Evolutionary conservation across 1,284 basidiomycete species (phyloP).

Genomic region (Pseudozyma hubeiensis): DNA sequence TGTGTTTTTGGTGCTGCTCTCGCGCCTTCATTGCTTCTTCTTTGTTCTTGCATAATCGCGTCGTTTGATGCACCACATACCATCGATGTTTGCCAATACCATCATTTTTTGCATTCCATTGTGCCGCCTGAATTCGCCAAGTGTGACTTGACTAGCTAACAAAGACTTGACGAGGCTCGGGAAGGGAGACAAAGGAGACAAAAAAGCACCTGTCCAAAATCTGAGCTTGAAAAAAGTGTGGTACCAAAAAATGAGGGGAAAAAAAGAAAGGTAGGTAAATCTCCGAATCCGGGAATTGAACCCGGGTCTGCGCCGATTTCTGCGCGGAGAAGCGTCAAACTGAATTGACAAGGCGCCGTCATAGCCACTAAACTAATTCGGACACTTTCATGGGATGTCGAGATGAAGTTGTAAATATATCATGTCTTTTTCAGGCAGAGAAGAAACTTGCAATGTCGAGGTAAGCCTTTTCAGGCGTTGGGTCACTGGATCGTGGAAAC

Average conservation of each 20-base stretch:
- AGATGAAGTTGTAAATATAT: neutral
- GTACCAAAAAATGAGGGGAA: neutral
- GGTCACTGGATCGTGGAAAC: neutral
- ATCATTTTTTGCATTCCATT: constrained; percentile 4
- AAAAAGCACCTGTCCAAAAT: neutral
- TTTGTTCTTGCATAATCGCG: constrained; percentile 23
- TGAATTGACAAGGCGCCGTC: constrained; percentile 57
- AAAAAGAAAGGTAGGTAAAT: constrained; percentile 6
- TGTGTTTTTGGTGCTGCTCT: constrained; percentile 1
- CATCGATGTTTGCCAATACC: constrained; percentile 31
- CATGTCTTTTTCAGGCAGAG: too few species aligned
- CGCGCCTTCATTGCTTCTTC: constrained; percentile 1
- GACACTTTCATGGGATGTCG: constrained; percentile 7
- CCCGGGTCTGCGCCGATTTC: constrained; percentile 56
- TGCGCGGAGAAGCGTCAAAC: constrained; percentile 37
- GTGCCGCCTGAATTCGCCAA: neutral
- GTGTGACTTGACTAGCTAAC: too few species aligned
- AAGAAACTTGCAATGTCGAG: neutral
- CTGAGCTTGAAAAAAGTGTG: neutral
- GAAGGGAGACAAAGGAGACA: neutral
- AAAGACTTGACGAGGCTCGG: neutral
- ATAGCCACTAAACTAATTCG: constrained; percentile 63
- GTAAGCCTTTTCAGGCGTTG: too few species aligned
- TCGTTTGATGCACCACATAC: constrained; percentile 21
- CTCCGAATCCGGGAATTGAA: constrained; percentile 61